phyloP scores from a whole-genome alignment of 306 rosid genomes.

The Cicer bijugum region DNA sequence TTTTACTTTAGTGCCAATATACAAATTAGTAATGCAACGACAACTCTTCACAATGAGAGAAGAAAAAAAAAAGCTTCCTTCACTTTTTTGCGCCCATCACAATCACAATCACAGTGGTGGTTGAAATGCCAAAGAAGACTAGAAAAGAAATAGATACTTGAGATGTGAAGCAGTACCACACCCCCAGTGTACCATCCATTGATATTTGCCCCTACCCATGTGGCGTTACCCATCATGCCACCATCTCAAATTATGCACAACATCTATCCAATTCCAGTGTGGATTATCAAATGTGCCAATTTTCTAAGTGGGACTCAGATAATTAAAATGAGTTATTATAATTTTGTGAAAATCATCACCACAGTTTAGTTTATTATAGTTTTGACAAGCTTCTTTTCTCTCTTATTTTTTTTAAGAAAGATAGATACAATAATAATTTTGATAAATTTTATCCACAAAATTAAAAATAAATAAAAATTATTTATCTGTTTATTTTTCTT shows the following conservation, averaged over 20 bases:
- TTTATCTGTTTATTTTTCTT: too few relatives aligned
- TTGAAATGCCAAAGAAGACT: conserved; percentile 38
- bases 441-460: too few relatives aligned
- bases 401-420: too few relatives aligned
- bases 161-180: neutral
- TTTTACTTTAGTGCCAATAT: conserved; percentile 37
- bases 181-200: conserved; percentile 3
- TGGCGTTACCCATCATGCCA: conserved; percentile 32
- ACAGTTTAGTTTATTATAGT: too few relatives aligned
- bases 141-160: conserved; percentile 18
- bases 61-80: conserved; percentile 45
- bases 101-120: conserved; percentile 31
- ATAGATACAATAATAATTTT: too few relatives aligned
- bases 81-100: conserved; percentile 53
- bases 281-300: too few relatives aligned
- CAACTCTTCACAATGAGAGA: conserved; percentile 14
- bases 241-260: neutral
- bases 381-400: too few relatives aligned
- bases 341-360: too few relatives aligned
- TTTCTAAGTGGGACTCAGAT: too few relatives aligned
- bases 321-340: too few relatives aligned
- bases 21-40: conserved; percentile 27
- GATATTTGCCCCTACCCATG: conserved; percentile 51
- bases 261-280: too few relatives aligned
- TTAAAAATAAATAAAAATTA: too few relatives aligned